phyloP scores from a whole-genome alignment of 371 early-diverging fungal genomes.

The Mortierella sp. region DNA sequence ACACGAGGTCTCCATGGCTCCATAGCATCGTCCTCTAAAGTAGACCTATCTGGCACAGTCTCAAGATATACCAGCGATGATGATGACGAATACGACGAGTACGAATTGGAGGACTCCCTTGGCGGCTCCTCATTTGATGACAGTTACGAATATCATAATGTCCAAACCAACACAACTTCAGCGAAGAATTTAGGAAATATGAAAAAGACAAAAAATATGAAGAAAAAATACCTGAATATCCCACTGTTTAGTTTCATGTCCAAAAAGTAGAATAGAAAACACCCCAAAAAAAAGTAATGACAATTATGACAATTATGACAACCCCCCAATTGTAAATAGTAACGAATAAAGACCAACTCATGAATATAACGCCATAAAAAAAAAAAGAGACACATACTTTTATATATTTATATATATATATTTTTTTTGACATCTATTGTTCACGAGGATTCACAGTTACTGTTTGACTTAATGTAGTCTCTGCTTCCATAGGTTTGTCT shows the following conservation, averaged over 20 bases:
- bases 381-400: too few species aligned
- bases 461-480: background rate
- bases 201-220: background rate
- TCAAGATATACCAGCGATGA: background rate
- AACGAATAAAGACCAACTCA: too few species aligned
- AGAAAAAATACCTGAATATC: background rate
- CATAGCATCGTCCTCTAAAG: background rate
- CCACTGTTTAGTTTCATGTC: background rate
- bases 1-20: constrained; percentile 18
- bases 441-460: background rate
- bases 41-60: background rate
- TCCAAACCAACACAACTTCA: too few species aligned
- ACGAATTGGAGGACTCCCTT: background rate
- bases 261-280: background rate
- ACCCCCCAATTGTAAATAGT: too few species aligned
- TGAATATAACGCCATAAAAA: too few species aligned
- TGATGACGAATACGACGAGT: constrained; percentile 9
- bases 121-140: background rate
- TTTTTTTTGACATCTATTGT: too few species aligned
- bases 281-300: too few species aligned
- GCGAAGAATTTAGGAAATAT: background rate
- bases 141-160: background rate
- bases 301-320: constrained; percentile 1
- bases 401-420: too few species aligned
- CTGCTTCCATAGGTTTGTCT: background rate